Evolutionary conservation across 495 filamentous ascomycete species (phyloP).

Genomic region (Aspergillus ostianus): DNA sequence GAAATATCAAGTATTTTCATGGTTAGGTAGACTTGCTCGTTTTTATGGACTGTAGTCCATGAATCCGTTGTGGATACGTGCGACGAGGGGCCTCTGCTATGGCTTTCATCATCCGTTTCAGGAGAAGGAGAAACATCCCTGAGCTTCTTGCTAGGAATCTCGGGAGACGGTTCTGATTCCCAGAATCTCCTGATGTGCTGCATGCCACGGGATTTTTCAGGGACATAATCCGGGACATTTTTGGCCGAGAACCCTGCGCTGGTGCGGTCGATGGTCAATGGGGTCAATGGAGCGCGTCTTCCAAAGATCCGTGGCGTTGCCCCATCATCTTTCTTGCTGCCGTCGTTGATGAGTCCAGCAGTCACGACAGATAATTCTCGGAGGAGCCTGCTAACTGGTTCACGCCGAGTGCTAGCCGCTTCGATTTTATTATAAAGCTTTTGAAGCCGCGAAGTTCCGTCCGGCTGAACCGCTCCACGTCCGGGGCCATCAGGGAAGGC

Average conservation of each 20-base stretch:
- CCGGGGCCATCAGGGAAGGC: background rate
- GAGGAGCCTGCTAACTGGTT: conserved; percentile 24
- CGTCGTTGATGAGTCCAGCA: conserved; percentile 12
- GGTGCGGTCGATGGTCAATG: background rate
- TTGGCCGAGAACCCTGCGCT: background rate
- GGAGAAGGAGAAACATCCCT: background rate
- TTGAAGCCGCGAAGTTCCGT: conserved; percentile 7
- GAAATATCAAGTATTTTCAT: background rate
- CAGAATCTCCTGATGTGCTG: conserved; percentile 16
- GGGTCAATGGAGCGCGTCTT: background rate
- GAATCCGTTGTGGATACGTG: conserved; percentile 22
- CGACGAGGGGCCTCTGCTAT: conserved; percentile 14
- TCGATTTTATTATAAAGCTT: conserved; percentile 27
- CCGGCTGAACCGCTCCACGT: background rate
- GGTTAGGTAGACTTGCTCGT: conserved; percentile 15
- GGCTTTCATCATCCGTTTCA: conserved; percentile 7
- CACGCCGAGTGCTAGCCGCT: conserved; percentile 20
- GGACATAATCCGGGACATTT: background rate
- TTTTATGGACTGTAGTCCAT: conserved; percentile 19
- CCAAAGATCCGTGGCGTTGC: background rate
- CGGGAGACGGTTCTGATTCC: conserved; percentile 12
- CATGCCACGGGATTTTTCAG: background rate
- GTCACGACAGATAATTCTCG: conserved; percentile 24
- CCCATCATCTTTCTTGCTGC: conserved; percentile 3
- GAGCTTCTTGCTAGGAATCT: background rate